A percentile compares a stretch with the other conserved stretches of the same genome.
Evolutionary conservation across 495 filamentous ascomycete species (phyloP).

Genomic region (Diplogelasinospora grovesii): DNA sequence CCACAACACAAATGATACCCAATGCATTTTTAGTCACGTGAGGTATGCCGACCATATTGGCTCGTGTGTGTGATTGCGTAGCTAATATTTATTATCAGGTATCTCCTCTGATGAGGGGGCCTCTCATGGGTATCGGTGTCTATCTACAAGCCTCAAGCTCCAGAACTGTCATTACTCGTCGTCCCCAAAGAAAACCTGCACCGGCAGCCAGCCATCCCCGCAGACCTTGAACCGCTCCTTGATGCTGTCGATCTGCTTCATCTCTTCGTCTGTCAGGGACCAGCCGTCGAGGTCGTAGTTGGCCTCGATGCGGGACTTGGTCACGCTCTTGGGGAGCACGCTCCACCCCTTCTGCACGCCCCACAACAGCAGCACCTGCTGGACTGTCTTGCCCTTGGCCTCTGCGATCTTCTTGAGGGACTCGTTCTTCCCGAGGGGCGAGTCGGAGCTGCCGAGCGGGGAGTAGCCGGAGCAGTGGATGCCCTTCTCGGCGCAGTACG

Average conservation of each 20-base stretch:
- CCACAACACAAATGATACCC: too few species aligned
- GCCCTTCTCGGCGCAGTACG: slow-evolving; percentile 60
- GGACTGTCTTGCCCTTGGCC: slow-evolving; percentile 58
- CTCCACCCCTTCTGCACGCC: slow-evolving; percentile 66
- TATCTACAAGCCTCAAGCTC: neutral
- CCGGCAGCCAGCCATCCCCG: slow-evolving; percentile 59
- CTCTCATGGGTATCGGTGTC: too few species aligned
- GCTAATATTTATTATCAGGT: too few species aligned
- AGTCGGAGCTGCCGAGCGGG: slow-evolving; percentile 53
- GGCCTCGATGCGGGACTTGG: slow-evolving; percentile 52
- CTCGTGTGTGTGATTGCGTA: too few species aligned
- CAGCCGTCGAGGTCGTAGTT: slow-evolving; percentile 60
- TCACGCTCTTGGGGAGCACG: slow-evolving; percentile 66
- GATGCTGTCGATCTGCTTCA: slow-evolving; percentile 54
- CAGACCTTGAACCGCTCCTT: slow-evolving; percentile 71
- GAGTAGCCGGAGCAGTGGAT: slow-evolving; percentile 66
- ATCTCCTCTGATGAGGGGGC: too few species aligned
- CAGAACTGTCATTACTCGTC: slow-evolving; percentile 53
- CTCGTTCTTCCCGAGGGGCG: slow-evolving; percentile 53
- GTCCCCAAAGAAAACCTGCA: slow-evolving; percentile 84
- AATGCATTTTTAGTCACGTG: too few species aligned
- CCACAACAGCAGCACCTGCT: slow-evolving; percentile 65
- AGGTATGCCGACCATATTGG: too few species aligned
- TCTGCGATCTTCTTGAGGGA: slow-evolving; percentile 54
- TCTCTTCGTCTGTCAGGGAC: slow-evolving; percentile 57